phyloP scores from a whole-genome alignment of 2,329 filamentous ascomycete species.

The Sporothrix protearum region DNA sequence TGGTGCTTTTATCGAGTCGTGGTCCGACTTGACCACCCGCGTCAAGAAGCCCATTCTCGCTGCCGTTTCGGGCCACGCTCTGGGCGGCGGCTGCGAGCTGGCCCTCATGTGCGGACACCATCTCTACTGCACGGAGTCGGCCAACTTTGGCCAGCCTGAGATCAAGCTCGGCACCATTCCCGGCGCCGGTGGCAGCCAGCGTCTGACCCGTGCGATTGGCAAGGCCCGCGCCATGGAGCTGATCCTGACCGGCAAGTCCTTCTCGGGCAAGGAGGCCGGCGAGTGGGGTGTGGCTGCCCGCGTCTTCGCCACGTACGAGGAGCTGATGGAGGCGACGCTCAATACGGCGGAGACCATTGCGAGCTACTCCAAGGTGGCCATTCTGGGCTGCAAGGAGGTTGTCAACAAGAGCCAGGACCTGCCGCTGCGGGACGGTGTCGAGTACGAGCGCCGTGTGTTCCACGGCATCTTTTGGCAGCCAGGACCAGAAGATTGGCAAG shows the following conservation, averaged over 20 bases:
- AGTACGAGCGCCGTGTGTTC: constrained; percentile 91
- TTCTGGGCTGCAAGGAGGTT: constrained; percentile 92
- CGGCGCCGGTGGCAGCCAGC: constrained; percentile 86
- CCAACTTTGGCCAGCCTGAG: constrained; percentile 95
- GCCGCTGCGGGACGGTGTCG: constrained; percentile 80
- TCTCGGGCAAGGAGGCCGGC: constrained; percentile 78
- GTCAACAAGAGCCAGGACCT: constrained; percentile 98
- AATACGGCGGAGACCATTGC: constrained; percentile 88
- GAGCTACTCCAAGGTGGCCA: constrained; percentile 77
- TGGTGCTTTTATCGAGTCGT: constrained; percentile 88
- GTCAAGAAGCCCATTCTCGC: constrained; percentile 94
- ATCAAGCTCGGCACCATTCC: constrained; percentile 93
- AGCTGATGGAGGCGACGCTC: constrained; percentile 75
- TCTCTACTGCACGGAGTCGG: constrained; percentile 73
- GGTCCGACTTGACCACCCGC: constrained; percentile 78
- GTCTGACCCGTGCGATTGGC: constrained; percentile 76
- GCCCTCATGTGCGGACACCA: constrained; percentile 98
- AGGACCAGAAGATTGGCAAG: constrained; percentile 98
- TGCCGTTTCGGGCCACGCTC: constrained; percentile 88
- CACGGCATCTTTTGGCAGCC: constrained; percentile 87
- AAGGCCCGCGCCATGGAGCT: constrained; percentile 90
- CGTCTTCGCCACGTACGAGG: constrained; percentile 74
- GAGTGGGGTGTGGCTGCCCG: constrained; percentile 87
- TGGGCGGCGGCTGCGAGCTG: constrained; percentile 93
- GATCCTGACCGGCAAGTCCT: constrained; percentile 79